These are phyloP conservation scores for Fusarium multiceps DNA, from an alignment of 2,329 filamentous ascomycete genomes.

Conservation along the genomic window DNA sequence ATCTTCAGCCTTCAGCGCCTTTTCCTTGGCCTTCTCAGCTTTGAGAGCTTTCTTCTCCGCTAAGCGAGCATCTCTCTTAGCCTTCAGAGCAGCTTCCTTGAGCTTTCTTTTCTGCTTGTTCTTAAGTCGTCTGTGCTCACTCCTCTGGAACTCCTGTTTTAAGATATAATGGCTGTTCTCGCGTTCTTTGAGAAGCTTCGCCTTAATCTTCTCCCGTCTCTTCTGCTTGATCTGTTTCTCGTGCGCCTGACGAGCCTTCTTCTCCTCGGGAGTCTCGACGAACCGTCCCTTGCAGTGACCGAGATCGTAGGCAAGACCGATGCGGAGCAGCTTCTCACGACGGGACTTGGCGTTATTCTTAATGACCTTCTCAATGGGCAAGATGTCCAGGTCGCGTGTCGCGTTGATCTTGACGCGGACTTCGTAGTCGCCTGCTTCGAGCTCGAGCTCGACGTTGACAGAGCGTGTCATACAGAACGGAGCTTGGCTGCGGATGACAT, in stretches of 20 bases:
- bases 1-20: not conserved
- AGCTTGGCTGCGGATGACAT: slow-evolving; percentile 65
- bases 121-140: slow-evolving; percentile 53
- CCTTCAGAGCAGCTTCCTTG: slow-evolving; percentile 68
- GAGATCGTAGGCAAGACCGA: slow-evolving; percentile 77
- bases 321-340: slow-evolving; percentile 77
- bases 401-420: slow-evolving; percentile 81
- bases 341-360: slow-evolving; percentile 69
- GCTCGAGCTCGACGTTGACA: slow-evolving; percentile 79
- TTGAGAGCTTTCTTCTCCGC: slow-evolving; percentile 37
- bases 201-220: slow-evolving; percentile 50
- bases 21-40: slow-evolving; percentile 27
- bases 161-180: slow-evolving; percentile 52
- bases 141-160: slow-evolving; percentile 53
- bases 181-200: slow-evolving; percentile 57
- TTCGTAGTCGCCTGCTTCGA: slow-evolving; percentile 79
- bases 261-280: slow-evolving; percentile 61
- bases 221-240: slow-evolving; percentile 57
- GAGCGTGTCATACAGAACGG: slow-evolving; percentile 75
- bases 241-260: slow-evolving; percentile 58
- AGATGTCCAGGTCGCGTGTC: slow-evolving; percentile 62
- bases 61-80: slow-evolving; percentile 17
- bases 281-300: slow-evolving; percentile 73
- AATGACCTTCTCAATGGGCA: slow-evolving; percentile 74
- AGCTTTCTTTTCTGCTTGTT: slow-evolving; percentile 87